phyloP scores from a whole-genome alignment of 192 early-diverging fungal genomes.

The Coemansia sp. region DNA sequence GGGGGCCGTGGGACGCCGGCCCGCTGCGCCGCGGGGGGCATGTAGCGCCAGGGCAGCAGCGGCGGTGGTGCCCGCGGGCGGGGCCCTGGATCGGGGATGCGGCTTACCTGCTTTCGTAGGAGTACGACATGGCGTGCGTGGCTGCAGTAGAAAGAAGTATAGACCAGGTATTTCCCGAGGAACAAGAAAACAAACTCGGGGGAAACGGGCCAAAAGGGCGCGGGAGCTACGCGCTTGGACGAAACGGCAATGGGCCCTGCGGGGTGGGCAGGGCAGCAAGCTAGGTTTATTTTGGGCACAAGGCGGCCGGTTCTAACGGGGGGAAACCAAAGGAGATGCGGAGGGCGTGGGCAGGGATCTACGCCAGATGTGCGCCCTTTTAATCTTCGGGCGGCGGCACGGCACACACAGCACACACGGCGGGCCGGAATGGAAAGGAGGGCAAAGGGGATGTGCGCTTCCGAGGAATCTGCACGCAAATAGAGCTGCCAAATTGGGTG shows the following conservation, averaged over 20 bases:
- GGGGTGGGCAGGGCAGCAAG: too few species aligned
- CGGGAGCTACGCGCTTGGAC: too few species aligned
- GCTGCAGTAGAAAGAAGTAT: neutral
- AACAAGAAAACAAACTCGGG: too few species aligned
- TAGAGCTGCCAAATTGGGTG: neutral
- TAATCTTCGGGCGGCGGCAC: constrained; percentile 2
- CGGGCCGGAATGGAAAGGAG: neutral
- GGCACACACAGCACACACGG: neutral
- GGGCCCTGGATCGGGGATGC: too few species aligned
- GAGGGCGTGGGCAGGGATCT: neutral
- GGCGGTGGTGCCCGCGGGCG: too few species aligned
- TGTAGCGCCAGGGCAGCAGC: too few species aligned
- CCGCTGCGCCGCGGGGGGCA: too few species aligned
- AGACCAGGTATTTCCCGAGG: neutral
- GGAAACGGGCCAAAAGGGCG: too few species aligned
- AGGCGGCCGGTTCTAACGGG: too few species aligned
- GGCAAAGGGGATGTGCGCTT: neutral
- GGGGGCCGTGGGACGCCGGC: too few species aligned
- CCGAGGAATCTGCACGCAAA: neutral
- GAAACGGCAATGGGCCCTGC: too few species aligned
- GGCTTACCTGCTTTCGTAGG: constrained; percentile 42
- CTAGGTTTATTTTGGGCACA: too few species aligned
- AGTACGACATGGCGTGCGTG: constrained; percentile 25
- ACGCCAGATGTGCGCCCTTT: constrained; percentile 14
- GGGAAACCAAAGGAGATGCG: neutral